phyloP scores from a whole-genome alignment of 257 asterid species.

The Petunia axillaris region DNA sequence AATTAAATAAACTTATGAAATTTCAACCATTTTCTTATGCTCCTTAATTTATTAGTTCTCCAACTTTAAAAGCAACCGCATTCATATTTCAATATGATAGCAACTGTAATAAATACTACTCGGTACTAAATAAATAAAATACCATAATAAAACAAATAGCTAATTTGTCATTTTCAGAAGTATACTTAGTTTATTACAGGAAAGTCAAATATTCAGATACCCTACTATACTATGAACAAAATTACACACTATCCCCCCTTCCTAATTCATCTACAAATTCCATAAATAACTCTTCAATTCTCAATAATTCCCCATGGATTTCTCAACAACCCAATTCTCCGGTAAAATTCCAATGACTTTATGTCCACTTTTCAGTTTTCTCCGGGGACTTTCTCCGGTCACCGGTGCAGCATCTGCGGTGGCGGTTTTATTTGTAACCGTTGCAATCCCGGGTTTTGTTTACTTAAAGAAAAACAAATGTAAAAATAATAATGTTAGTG shows the following conservation, averaged over 20 bases:
- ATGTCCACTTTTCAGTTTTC: slow-evolving; percentile 1
- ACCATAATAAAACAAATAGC: too few relatives aligned
- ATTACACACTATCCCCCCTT: background rate
- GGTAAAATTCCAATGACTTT: background rate
- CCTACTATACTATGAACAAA: background rate
- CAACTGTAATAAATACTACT: too few relatives aligned
- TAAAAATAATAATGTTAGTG: background rate
- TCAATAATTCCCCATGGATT: background rate
- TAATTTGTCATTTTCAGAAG: background rate
- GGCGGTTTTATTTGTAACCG: background rate
- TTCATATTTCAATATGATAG: too few relatives aligned
- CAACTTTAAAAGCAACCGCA: too few relatives aligned
- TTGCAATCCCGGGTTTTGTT: background rate
- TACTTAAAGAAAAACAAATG: background rate
- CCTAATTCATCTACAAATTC: background rate
- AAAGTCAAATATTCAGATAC: background rate
- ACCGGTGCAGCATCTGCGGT: slow-evolving; percentile 18
- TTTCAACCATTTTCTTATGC: too few relatives aligned
- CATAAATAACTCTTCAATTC: background rate
- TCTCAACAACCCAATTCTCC: background rate
- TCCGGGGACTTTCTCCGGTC: slow-evolving; percentile 3
- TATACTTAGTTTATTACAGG: background rate
- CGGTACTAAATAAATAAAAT: too few relatives aligned
- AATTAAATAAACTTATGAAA: too few relatives aligned
- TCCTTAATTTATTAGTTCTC: too few relatives aligned